A percentile compares a stretch with the other conserved stretches of the same genome.
These are phyloP conservation scores for Suillus decipiens DNA, from an alignment of 768 basidiomycete genomes.

Conservation along the genomic window DNA sequence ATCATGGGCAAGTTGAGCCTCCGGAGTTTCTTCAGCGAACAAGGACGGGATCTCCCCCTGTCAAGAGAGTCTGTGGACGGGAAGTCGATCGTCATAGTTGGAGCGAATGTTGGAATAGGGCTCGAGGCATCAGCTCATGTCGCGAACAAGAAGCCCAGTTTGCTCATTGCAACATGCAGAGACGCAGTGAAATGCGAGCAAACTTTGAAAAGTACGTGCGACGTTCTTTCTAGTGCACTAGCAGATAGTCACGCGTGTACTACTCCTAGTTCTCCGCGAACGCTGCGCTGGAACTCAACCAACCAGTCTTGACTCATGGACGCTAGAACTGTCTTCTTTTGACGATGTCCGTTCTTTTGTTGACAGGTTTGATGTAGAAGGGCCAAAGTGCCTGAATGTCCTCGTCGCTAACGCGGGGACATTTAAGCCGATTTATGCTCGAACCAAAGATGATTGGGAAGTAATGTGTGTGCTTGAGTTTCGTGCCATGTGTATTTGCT, in stretches of 20 bases:
- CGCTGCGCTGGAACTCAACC: neutral
- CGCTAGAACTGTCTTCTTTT: conserved; percentile 37
- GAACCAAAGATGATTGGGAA: conserved; percentile 53
- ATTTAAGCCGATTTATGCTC: conserved; percentile 17
- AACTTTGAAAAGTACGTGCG: conserved; percentile 19
- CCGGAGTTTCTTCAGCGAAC: conserved; percentile 29
- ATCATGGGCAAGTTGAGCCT: neutral
- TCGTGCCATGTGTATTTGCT: neutral
- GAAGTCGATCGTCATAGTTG: conserved; percentile 51
- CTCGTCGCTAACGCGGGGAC: conserved; percentile 36
- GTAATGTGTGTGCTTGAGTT: conserved; percentile 32
- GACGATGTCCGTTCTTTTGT: conserved; percentile 34
- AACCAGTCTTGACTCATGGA: conserved; percentile 25
- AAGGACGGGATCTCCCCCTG: conserved; percentile 19
- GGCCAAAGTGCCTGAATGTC: conserved; percentile 25
- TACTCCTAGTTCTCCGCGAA: conserved; percentile 15
- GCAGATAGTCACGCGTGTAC: conserved; percentile 17
- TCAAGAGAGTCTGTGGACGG: conserved; percentile 32
- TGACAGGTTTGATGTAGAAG: conserved; percentile 28
- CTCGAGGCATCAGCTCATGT: conserved; percentile 34
- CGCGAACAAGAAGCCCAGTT: conserved; percentile 32
- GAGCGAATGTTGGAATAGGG: conserved; percentile 47
- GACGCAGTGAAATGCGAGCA: conserved; percentile 28
- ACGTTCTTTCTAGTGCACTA: neutral
- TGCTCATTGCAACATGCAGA: conserved; percentile 38